Conservation (phyloP, 2,329 filamentous ascomycete species). For the Trichoderma atroviride region DNA sequence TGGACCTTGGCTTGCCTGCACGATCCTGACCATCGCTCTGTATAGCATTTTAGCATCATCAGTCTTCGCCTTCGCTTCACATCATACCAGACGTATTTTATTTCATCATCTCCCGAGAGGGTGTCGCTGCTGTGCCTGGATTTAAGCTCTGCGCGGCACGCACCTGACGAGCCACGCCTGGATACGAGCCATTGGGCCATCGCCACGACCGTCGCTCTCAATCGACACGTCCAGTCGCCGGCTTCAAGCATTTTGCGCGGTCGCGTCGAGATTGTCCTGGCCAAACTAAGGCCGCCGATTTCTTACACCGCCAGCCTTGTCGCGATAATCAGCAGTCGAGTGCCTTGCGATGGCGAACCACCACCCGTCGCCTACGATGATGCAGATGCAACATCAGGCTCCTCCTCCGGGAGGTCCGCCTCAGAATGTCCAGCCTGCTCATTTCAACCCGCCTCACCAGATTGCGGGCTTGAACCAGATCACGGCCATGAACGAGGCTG, state of each 20-base stretch:
- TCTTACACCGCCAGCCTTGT: conserved; percentile 29
- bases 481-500: conserved; percentile 76
- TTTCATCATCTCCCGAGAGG: neutral
- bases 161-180: neutral
- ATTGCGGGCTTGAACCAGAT: conserved; percentile 79
- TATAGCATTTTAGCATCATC: conserved; percentile 21
- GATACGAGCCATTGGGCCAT: conserved; percentile 22
- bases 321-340: conserved; percentile 28
- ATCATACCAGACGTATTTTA: neutral
- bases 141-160: conserved; percentile 22
- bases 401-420: conserved; percentile 62
- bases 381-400: conserved; percentile 61
- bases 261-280: conserved; percentile 23
- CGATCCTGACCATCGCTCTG: conserved; percentile 1
- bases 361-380: conserved; percentile 79
- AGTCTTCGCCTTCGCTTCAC: neutral
- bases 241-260: conserved; percentile 8
- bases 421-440: conserved; percentile 57
- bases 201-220: conserved; percentile 3
- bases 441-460: conserved; percentile 70
- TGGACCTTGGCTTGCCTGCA: conserved; percentile 22
- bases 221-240: conserved; percentile 4
- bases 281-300: conserved; percentile 21
- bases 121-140: neutral
- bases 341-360: conserved; percentile 68